Percentiles rank a stretch among this genome's conserved stretches.
Evolutionary conservation across 345 rosid species (phyloP).

Genomic region (Lepidium africanum): DNA sequence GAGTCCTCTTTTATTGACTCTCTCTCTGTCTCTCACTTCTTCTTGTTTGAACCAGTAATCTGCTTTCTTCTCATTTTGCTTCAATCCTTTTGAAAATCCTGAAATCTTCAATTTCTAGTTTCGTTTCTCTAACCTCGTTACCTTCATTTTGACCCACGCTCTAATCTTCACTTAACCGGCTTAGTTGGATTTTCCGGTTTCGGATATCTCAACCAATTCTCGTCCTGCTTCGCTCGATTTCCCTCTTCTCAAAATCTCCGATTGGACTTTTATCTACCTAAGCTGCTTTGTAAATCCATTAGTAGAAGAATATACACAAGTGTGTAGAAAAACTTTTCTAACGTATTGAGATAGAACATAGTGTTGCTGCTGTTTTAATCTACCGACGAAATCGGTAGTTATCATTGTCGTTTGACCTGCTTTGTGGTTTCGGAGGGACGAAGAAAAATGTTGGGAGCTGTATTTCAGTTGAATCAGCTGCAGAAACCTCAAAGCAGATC

Average conservation of each 20-base stretch:
- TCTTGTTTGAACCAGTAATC: background rate
- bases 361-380: background rate
- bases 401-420: background rate
- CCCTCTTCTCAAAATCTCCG: constrained; percentile 3
- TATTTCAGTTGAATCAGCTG: constrained; percentile 37
- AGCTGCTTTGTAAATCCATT: background rate
- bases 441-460: constrained; percentile 42
- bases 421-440: background rate
- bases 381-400: background rate
- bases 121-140: background rate
- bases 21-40: background rate
- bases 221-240: background rate
- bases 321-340: background rate
- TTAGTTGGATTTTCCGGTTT: background rate
- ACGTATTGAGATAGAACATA: background rate
- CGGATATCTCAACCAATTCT: background rate
- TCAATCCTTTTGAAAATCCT: constrained; percentile 1
- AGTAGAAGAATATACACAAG: background rate
- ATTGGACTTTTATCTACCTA: background rate
- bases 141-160: background rate
- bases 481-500: constrained; percentile 40
- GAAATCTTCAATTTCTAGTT: background rate
- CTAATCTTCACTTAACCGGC: background rate
- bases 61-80: background rate
- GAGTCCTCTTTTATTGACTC: background rate